Evolutionary conservation across 192 early-diverging fungal genomes (phyloP).

Genomic region (Backusella parvicylindrica): DNA sequence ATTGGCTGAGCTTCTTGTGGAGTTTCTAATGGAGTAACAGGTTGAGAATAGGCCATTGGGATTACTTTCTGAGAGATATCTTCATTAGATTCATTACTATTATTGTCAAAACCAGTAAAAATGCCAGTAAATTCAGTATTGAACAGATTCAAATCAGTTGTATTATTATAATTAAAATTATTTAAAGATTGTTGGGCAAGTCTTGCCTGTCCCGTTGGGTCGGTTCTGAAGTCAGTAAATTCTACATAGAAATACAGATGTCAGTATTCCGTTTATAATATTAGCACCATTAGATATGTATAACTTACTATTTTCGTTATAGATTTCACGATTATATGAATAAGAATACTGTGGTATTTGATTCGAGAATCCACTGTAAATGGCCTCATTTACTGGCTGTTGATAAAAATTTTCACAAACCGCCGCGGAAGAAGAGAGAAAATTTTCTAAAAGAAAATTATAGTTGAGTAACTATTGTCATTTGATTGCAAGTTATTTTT

Average conservation of each 20-base stretch:
- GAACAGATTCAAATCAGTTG: neutral
- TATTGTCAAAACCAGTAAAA: neutral
- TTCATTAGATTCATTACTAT: neutral
- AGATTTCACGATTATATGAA: neutral
- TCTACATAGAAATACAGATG: neutral
- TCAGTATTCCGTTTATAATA: neutral
- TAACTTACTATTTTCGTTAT: slow-evolving; percentile 14
- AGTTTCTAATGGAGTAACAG: neutral
- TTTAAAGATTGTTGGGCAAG: neutral
- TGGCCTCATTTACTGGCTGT: neutral
- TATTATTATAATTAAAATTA: neutral
- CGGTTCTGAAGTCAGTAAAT: slow-evolving; percentile 5
- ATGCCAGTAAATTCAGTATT: neutral
- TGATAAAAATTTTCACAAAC: slow-evolving; percentile 5
- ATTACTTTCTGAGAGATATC: neutral
- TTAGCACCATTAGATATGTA: neutral
- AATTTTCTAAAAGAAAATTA: slow-evolving; percentile 1
- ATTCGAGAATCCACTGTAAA: neutral
- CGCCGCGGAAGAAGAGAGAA: neutral
- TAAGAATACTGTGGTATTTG: neutral
- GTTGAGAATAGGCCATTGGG: neutral
- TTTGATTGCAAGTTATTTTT: neutral
- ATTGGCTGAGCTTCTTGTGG: neutral
- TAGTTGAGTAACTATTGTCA: neutral
- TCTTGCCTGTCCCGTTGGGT: neutral